phyloP scores from a whole-genome alignment of 2,329 filamentous ascomycete species.

The Myotisia sp. region DNA sequence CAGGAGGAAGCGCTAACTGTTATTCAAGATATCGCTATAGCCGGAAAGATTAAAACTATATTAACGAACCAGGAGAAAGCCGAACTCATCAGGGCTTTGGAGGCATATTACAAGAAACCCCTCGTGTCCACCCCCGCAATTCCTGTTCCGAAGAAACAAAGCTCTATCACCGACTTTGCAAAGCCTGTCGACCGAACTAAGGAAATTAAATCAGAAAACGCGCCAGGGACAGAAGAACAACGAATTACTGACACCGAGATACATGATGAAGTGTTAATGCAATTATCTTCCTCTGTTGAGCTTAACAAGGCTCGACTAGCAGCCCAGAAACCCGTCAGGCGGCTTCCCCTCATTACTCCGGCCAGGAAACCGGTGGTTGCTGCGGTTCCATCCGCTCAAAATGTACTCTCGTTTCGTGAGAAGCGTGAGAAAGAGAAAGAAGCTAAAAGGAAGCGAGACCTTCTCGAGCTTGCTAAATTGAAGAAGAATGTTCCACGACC shows the following conservation, averaged over 20 bases:
- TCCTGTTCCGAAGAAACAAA: conserved; percentile 29
- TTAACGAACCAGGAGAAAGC: conserved; percentile 70
- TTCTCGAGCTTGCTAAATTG: conserved; percentile 55
- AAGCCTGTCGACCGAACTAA: conserved; percentile 24
- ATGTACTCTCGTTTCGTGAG: conserved; percentile 49
- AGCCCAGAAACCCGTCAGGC: conserved; percentile 12
- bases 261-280: conserved; percentile 27
- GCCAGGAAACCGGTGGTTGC: conserved; percentile 9
- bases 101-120: conserved; percentile 36
- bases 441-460: conserved; percentile 57
- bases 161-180: conserved; percentile 27
- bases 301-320: conserved; percentile 24
- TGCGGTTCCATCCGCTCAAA: conserved; percentile 19
- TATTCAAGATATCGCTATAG: conserved; percentile 40
- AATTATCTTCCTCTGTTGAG: conserved; percentile 30
- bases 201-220: conserved; percentile 19
- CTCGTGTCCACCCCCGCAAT: conserved; percentile 26
- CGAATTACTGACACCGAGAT: conserved; percentile 29
- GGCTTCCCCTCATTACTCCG: conserved; percentile 5
- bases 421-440: conserved; percentile 62
- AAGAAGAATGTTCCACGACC: conserved; percentile 41
- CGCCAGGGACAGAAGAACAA: conserved; percentile 28
- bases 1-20: conserved; percentile 50
- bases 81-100: conserved; percentile 54
- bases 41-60: conserved; percentile 57